Percentiles rank a stretch among this genome's conserved stretches.
Conservation (phyloP, 495 filamentous ascomycete genomes). For the Beverwykella pulmonaria region DNA sequence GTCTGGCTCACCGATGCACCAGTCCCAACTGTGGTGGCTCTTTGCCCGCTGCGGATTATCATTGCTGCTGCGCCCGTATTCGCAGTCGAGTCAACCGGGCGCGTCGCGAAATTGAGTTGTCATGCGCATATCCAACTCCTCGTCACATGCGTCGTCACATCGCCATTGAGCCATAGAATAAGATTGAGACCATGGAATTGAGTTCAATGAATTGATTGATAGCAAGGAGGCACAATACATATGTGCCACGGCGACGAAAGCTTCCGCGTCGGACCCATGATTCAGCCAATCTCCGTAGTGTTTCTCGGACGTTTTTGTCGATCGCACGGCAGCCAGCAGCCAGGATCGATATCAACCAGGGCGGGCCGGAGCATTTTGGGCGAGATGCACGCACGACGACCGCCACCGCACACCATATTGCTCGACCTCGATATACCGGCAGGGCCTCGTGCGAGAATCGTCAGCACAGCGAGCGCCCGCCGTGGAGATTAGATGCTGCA, state of each 20-base stretch:
- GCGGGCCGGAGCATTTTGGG: constrained; percentile 38
- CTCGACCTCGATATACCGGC: constrained; percentile 7
- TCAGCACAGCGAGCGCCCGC: background rate
- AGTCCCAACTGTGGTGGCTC: constrained; percentile 1
- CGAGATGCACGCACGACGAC: constrained; percentile 22
- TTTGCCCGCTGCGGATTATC: background rate
- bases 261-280: constrained; percentile 2
- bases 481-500: background rate
- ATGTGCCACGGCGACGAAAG: constrained; percentile 20
- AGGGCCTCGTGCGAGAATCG: background rate
- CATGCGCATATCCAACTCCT: background rate
- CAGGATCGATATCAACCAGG: constrained; percentile 32
- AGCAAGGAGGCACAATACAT: constrained; percentile 4
- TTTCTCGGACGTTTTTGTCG: constrained; percentile 36
- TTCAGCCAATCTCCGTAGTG: constrained; percentile 32
- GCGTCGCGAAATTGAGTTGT: too few relatives aligned
- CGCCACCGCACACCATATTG: constrained; percentile 1
- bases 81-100: background rate
- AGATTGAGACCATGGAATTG: background rate
- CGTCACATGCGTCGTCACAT: background rate
- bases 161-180: background rate
- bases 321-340: constrained; percentile 31
- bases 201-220: background rate
- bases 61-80: background rate
- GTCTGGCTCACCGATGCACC: background rate